Evolutionary conservation across 2,329 filamentous ascomycete species (phyloP).

Genomic region (Metarhizium guizhouense): DNA sequence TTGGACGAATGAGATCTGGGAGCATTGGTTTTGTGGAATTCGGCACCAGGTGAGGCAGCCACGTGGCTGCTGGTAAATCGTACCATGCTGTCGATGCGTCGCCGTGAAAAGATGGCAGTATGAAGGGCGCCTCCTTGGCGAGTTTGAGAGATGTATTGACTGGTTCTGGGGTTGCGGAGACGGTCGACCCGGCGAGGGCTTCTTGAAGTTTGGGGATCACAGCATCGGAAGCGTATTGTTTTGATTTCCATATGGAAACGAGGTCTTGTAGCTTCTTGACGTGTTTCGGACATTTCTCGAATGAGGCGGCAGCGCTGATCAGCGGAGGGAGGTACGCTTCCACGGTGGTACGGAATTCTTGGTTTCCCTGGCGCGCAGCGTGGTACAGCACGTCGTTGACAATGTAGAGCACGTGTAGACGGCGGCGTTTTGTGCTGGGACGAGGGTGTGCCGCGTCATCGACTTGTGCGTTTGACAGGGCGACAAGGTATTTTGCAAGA

Average conservation of each 20-base stretch:
- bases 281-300: constrained; percentile 55
- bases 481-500: constrained; percentile 67
- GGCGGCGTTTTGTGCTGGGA: constrained; percentile 56
- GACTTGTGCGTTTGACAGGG: constrained; percentile 45
- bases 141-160: constrained; percentile 23
- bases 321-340: constrained; percentile 54
- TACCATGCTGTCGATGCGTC: constrained; percentile 67
- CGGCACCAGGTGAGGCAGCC: constrained; percentile 69
- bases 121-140: constrained; percentile 52
- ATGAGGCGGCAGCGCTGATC: constrained; percentile 46
- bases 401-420: constrained; percentile 69
- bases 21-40: constrained; percentile 69
- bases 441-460: constrained; percentile 24
- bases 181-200: constrained; percentile 33
- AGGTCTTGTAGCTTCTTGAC: constrained; percentile 55
- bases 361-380: constrained; percentile 39
- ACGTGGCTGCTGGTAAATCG: constrained; percentile 73
- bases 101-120: constrained; percentile 70
- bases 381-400: constrained; percentile 73
- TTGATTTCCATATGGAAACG: constrained; percentile 61
- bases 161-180: constrained; percentile 11
- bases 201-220: constrained; percentile 51
- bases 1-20: constrained; percentile 58
- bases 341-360: constrained; percentile 46
- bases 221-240: constrained; percentile 48